Percentiles rank a stretch among this genome's conserved stretches.
Evolutionary conservation across 345 rosid species (phyloP).

Genomic region (Stellera chamaejasme): DNA sequence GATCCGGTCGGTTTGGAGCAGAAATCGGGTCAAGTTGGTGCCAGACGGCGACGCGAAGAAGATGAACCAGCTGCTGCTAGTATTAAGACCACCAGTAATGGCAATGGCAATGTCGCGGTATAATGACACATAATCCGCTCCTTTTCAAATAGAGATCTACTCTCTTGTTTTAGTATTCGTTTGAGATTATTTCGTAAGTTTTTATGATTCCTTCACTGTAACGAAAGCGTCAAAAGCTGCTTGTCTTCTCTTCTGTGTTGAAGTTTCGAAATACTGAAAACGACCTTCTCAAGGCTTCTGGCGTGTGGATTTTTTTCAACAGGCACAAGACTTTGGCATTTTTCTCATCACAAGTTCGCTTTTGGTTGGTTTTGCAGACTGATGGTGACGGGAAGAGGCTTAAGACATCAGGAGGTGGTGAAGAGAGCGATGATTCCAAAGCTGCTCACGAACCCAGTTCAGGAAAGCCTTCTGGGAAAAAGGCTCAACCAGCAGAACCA

Average conservation of each 20-base stretch:
- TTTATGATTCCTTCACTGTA: background rate
- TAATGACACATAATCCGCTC: conserved; percentile 1
- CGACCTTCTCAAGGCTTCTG: too few relatives aligned
- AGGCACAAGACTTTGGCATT: background rate
- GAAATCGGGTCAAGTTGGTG: conserved; percentile 18
- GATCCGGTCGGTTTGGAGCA: conserved; percentile 37
- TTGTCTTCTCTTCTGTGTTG: background rate
- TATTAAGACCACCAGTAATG: conserved; percentile 41
- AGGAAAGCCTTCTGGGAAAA: conserved; percentile 42
- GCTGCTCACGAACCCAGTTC: conserved; percentile 37
- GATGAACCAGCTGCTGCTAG: conserved; percentile 36
- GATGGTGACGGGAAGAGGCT: conserved; percentile 44
- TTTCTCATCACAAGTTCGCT: background rate
- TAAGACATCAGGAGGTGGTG: conserved; percentile 37
- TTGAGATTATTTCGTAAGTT: background rate
- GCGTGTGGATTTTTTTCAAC: too few relatives aligned
- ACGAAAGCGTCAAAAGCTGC: background rate
- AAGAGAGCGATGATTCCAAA: conserved; percentile 34
- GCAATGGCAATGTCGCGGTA: conserved; percentile 38
- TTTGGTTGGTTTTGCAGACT: conserved; percentile 25
- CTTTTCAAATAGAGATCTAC: conserved; percentile 10
- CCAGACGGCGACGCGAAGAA: conserved; percentile 51
- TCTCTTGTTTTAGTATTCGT: background rate
- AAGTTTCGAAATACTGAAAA: too few relatives aligned
- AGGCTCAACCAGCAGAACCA: conserved; percentile 44